Percentiles rank a stretch among this genome's conserved stretches.
phyloP scores from a whole-genome alignment of 2,329 filamentous ascomycete species.

The Cercospora sp. region DNA sequence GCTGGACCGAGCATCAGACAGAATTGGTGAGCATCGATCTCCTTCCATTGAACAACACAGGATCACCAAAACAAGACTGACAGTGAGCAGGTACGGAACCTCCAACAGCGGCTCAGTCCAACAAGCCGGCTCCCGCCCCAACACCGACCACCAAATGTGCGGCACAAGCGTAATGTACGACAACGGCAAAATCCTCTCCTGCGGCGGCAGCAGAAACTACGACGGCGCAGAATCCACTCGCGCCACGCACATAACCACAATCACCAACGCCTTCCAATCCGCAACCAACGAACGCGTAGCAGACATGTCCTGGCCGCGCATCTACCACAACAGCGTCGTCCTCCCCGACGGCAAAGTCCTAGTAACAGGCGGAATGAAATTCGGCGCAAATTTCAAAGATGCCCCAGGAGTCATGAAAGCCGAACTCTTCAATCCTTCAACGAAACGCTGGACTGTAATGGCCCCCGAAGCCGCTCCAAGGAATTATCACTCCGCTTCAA shows the following conservation, averaged over 20 bases:
- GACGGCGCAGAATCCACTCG: slow-evolving; percentile 44
- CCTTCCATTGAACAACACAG: neutral
- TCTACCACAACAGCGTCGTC: slow-evolving; percentile 31
- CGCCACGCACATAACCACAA: slow-evolving; percentile 52
- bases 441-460: slow-evolving; percentile 19
- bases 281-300: slow-evolving; percentile 5
- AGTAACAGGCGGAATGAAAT: slow-evolving; percentile 35
- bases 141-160: slow-evolving; percentile 55
- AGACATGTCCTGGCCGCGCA: slow-evolving; percentile 34
- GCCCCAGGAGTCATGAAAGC: slow-evolving; percentile 20
- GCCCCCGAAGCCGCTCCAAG: slow-evolving; percentile 40
- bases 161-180: slow-evolving; percentile 61
- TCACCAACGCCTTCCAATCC: slow-evolving; percentile 34
- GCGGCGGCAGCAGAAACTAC: slow-evolving; percentile 53
- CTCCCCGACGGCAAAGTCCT: slow-evolving; percentile 40
- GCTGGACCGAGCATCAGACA: slow-evolving; percentile 55
- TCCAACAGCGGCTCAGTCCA: slow-evolving; percentile 44
- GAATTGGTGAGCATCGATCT: slow-evolving; percentile 46
- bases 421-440: slow-evolving; percentile 25
- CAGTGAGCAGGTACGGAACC: slow-evolving; percentile 46
- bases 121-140: slow-evolving; percentile 48
- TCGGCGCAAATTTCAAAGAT: slow-evolving; percentile 23
- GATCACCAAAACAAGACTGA: neutral
- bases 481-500: slow-evolving; percentile 52
- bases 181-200: slow-evolving; percentile 57